A percentile compares a stretch with the other conserved stretches of the same genome.
phyloP scores from a whole-genome alignment of 2,329 filamentous ascomycete genomes.

The Nemania diffusa region DNA sequence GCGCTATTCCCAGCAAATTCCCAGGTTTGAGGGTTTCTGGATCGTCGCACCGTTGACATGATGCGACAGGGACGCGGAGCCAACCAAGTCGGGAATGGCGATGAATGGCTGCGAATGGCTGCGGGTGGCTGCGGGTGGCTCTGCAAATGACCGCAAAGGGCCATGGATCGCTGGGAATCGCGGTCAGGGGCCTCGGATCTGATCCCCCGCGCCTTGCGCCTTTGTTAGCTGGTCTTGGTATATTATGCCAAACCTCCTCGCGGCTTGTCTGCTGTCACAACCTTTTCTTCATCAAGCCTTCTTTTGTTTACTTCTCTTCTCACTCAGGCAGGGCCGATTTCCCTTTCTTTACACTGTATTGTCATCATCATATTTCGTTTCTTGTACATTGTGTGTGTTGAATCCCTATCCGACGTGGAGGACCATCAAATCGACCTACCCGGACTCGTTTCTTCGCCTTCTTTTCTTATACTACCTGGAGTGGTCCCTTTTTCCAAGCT shows the following conservation, averaged over 20 bases:
- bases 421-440: neutral
- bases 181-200: neutral
- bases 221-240: slow-evolving; percentile 13
- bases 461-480: slow-evolving; percentile 41
- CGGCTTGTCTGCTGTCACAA: neutral
- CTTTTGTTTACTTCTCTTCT: slow-evolving; percentile 28
- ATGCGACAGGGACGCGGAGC: slow-evolving; percentile 23
- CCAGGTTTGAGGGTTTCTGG: slow-evolving; percentile 24
- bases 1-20: too few species aligned
- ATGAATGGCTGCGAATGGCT: neutral
- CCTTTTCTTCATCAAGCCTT: slow-evolving; percentile 24
- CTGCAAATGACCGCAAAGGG: too few species aligned
- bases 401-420: neutral
- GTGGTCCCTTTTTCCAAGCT: slow-evolving; percentile 32
- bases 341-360: slow-evolving; percentile 15
- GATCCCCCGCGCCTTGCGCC: neutral
- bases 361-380: slow-evolving; percentile 13
- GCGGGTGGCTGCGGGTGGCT: too few species aligned
- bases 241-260: slow-evolving; percentile 23
- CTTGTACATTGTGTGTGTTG: slow-evolving; percentile 27
- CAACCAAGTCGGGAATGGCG: slow-evolving; percentile 12
- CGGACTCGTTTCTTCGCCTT: slow-evolving; percentile 1
- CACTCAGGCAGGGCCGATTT: slow-evolving; percentile 27
- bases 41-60: slow-evolving; percentile 19
- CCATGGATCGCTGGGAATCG: neutral